phyloP scores from a whole-genome alignment of 306 rosid genomes.

The Leucaena leucocephala region DNA sequence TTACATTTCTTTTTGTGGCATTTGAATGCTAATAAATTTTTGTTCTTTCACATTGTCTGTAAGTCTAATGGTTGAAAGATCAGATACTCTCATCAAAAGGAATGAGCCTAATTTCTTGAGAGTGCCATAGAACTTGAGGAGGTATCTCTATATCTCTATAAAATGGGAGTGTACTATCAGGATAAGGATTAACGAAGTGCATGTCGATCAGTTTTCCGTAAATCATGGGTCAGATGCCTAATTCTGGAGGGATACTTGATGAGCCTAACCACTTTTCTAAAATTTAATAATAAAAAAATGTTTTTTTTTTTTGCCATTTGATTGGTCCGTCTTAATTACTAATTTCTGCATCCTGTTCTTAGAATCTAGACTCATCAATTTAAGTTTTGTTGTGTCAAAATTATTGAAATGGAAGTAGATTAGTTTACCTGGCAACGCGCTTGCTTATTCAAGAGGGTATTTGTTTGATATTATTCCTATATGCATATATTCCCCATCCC shows the following conservation, averaged over 20 bases:
- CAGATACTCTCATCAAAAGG: no score
- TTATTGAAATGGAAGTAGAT: neutral
- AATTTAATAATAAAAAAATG: neutral
- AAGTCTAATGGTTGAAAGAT: no score
- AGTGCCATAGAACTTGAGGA: no score
- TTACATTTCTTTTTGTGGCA: neutral
- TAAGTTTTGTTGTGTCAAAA: neutral
- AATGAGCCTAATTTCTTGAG: no score
- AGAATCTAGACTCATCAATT: neutral
- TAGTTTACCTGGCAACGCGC: neutral
- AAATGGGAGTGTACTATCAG: no score
- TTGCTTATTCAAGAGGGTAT: neutral
- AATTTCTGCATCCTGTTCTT: neutral
- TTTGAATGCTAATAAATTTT: neutral
- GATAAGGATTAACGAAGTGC: no score
- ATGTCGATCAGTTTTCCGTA: no score
- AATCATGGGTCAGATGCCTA: no score
- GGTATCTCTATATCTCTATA: no score
- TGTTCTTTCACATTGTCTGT: no score
- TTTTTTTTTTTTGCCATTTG: neutral
- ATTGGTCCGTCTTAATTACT: neutral
- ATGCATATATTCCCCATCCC: neutral
- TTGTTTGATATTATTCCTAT: neutral
- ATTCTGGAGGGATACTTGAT: no score
- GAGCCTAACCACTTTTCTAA: no score